Conservation (phyloP, 225 moss, liverwort and hornwort genomes). For the Bryoerythrophyllum caledonicum region DNA sequence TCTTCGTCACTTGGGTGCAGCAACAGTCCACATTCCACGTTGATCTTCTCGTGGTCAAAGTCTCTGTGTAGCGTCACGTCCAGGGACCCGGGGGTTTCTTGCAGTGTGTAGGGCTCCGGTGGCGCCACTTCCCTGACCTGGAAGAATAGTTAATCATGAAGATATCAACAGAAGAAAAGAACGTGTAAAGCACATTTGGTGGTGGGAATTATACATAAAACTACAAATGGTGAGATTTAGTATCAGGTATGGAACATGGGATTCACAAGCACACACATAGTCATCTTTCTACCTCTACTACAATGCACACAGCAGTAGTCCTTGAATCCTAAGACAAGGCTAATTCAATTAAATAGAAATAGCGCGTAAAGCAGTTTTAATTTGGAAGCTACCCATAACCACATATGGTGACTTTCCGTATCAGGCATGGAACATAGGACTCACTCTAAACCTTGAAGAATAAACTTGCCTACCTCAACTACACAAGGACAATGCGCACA, state of each 20-base stretch:
- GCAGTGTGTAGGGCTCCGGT: slow-evolving; percentile 30
- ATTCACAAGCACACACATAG: slow-evolving; percentile 1
- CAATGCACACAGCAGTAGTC: neutral
- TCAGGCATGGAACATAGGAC: slow-evolving; percentile 4
- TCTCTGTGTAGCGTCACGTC: slow-evolving; percentile 24
- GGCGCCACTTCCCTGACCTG: slow-evolving; percentile 18
- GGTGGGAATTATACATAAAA: neutral
- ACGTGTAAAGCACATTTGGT: neutral
- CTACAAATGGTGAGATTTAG: neutral
- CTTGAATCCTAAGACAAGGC: no score
- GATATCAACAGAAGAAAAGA: neutral
- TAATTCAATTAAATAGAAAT: neutral
- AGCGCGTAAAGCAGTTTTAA: neutral
- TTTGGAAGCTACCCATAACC: neutral
- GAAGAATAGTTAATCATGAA: neutral
- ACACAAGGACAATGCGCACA: neutral
- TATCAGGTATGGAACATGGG: neutral
- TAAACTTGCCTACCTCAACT: neutral
- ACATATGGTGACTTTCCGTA: neutral
- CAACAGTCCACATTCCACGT: slow-evolving; percentile 22
- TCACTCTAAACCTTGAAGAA: neutral
- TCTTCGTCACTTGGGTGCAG: slow-evolving; percentile 16
- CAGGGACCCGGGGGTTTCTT: slow-evolving; percentile 8
- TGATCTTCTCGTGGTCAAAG: slow-evolving; percentile 24
- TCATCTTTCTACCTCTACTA: neutral